These are phyloP conservation scores for Solanum gandarillasii DNA, from an alignment of 257 asterid species.

Conservation along the genomic window DNA sequence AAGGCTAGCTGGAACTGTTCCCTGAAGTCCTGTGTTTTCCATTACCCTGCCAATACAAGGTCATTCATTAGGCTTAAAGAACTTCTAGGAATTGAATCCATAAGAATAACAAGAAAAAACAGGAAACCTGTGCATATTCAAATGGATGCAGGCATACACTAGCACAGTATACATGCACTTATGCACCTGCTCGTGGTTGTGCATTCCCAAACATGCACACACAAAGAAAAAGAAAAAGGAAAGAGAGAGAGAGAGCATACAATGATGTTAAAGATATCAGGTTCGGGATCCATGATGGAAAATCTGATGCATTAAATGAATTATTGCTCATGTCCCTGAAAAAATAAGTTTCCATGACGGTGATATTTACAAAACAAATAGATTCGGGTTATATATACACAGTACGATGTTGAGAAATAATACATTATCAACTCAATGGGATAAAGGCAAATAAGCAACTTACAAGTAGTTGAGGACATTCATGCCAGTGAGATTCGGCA, in stretches of 20 bases:
- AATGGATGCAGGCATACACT: background rate
- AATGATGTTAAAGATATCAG: slow-evolving; percentile 55
- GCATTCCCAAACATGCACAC: background rate
- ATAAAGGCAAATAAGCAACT: slow-evolving; percentile 15
- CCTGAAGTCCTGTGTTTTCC: slow-evolving; percentile 48
- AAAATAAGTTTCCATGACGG: background rate
- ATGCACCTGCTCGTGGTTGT: background rate
- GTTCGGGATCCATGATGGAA: slow-evolving; percentile 55
- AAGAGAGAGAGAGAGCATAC: slow-evolving; percentile 20
- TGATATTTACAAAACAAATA: background rate
- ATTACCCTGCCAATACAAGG: slow-evolving; percentile 41
- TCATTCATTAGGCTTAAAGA: background rate
- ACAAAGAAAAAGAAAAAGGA: background rate
- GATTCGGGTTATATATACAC: background rate
- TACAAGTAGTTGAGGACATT: slow-evolving; percentile 51
- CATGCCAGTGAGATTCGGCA: slow-evolving; percentile 72
- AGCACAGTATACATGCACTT: background rate
- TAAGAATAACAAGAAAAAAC: background rate
- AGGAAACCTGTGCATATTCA: background rate
- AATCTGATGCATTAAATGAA: slow-evolving; percentile 36
- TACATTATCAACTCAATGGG: background rate
- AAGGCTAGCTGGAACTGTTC: slow-evolving; percentile 41
- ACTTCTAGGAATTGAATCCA: background rate
- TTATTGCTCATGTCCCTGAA: slow-evolving; percentile 91
- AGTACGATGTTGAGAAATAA: background rate